Percentiles rank a stretch among this genome's conserved stretches.
phyloP scores from a whole-genome alignment of 306 rosid species.

The Glycine latifolia region DNA sequence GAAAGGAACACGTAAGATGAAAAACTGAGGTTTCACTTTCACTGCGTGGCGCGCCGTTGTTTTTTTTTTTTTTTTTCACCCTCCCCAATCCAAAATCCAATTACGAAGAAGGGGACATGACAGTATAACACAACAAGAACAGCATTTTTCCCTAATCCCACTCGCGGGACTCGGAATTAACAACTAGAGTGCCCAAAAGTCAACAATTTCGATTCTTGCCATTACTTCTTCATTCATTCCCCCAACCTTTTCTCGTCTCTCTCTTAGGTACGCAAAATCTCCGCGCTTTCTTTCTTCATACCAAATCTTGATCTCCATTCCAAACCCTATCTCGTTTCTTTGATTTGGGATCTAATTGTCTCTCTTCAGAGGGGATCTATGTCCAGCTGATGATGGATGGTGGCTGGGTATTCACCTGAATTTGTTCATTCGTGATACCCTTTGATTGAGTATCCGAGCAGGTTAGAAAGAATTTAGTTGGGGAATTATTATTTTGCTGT shows the following conservation, averaged over 20 bases:
- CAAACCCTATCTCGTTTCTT: slow-evolving; percentile 61
- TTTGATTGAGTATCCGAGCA: slow-evolving; percentile 25
- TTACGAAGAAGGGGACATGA: neutral
- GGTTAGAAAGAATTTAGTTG: slow-evolving; percentile 30
- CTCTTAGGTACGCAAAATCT: slow-evolving; percentile 57
- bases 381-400: slow-evolving; percentile 28
- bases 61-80: neutral
- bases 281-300: neutral
- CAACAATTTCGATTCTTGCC: slow-evolving; percentile 42
- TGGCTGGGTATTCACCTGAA: neutral
- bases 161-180: slow-evolving; percentile 10
- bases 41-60: slow-evolving; percentile 14
- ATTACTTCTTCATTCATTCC: neutral
- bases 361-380: slow-evolving; percentile 41
- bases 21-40: slow-evolving; percentile 43
- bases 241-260: slow-evolving; percentile 40
- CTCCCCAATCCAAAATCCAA: neutral
- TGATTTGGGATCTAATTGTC: slow-evolving; percentile 10
- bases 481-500: slow-evolving; percentile 28
- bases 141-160: slow-evolving; percentile 24
- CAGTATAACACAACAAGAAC: neutral
- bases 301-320: slow-evolving; percentile 39
- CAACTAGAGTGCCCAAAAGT: slow-evolving; percentile 39
- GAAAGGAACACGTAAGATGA: slow-evolving; percentile 22
- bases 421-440: neutral